Conservation (phyloP, 306 rosid species). For the Begonia masoniana region DNA sequence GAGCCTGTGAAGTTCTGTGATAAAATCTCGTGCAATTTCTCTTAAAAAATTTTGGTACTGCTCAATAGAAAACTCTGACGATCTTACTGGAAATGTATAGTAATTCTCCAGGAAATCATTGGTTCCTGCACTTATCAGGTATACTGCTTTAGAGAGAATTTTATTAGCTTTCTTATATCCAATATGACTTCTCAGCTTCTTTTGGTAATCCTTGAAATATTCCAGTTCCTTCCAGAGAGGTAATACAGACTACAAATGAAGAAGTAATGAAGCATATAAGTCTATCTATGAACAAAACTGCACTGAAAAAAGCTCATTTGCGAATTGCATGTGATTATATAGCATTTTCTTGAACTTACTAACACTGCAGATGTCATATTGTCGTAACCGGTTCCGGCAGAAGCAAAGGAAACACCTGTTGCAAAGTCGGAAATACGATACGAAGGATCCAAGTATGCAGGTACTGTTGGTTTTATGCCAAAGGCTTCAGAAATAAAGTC, state of each 20-base stretch:
- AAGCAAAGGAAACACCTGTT: conserved; percentile 51
- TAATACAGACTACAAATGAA: conserved; percentile 33
- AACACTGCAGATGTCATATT: conserved; percentile 39
- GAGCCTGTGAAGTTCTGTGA: conserved; percentile 17
- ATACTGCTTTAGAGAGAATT: conserved; percentile 28
- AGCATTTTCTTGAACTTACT: no score
- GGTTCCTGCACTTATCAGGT: conserved; percentile 41
- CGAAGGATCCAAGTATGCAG: conserved; percentile 46
- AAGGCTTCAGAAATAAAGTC: conserved; percentile 49
- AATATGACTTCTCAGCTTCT: conserved; percentile 23
- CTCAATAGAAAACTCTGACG: conserved; percentile 27
- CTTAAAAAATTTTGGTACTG: conserved; percentile 30
- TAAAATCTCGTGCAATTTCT: conserved; percentile 24
- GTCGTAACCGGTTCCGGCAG: conserved; percentile 58
- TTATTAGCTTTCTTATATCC: conserved; percentile 29
- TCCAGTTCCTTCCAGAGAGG: conserved; percentile 51
- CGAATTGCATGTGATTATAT: no score
- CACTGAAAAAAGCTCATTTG: background rate
- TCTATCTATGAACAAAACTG: background rate
- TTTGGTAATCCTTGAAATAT: conserved; percentile 39
- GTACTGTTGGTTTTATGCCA: conserved; percentile 28
- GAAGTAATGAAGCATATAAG: conserved; percentile 1
- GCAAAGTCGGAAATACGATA: conserved; percentile 28
- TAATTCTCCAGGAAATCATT: conserved; percentile 57
- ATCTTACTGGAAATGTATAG: conserved; percentile 18